These are phyloP conservation scores for Ilyonectria robusta DNA, from an alignment of 2,329 filamentous ascomycete genomes.

Conservation along the genomic window DNA sequence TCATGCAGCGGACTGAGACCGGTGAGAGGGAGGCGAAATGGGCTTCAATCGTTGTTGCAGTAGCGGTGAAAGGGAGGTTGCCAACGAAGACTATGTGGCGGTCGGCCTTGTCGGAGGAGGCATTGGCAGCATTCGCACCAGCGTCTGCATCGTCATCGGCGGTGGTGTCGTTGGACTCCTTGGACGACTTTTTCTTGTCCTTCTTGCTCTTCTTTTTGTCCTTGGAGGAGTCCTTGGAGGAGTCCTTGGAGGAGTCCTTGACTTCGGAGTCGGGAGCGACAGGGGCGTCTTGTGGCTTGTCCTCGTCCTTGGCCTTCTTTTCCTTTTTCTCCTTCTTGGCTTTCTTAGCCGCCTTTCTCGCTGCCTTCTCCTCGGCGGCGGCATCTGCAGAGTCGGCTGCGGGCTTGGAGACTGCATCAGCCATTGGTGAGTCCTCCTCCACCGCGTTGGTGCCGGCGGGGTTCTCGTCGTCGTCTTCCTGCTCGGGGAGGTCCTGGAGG, in stretches of 20 bases:
- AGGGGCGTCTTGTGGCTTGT: conserved; percentile 26
- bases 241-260: conserved; percentile 34
- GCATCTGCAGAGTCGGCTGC: conserved; percentile 34
- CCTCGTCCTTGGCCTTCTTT: conserved; percentile 43
- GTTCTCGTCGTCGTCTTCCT: conserved; percentile 46
- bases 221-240: conserved; percentile 28
- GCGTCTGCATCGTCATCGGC: conserved; percentile 31
- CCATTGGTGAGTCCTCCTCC: conserved; percentile 43
- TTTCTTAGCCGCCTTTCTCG: conserved; percentile 50
- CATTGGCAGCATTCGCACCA: conserved; percentile 27
- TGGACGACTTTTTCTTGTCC: conserved; percentile 48
- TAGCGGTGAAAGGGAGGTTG: conserved; percentile 91
- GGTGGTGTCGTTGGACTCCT: conserved; percentile 40
- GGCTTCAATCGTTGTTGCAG: conserved; percentile 74
- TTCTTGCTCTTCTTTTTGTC: conserved; percentile 40
- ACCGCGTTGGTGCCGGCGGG: conserved; percentile 35
- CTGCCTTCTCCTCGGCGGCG: conserved; percentile 39
- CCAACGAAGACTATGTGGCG: conserved; percentile 63
- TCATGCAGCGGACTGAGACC: conserved; percentile 74
- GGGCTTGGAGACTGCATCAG: conserved; percentile 43
- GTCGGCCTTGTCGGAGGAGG: conserved; percentile 40
- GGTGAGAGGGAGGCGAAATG: conserved; percentile 82
- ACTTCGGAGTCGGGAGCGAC: conserved; percentile 19
- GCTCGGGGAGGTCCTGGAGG: conserved; percentile 54
- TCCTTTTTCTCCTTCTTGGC: conserved; percentile 50